Base-by-base conservation (phyloP, 129 eudicot species). In the Flaveria brownii region DNA sequence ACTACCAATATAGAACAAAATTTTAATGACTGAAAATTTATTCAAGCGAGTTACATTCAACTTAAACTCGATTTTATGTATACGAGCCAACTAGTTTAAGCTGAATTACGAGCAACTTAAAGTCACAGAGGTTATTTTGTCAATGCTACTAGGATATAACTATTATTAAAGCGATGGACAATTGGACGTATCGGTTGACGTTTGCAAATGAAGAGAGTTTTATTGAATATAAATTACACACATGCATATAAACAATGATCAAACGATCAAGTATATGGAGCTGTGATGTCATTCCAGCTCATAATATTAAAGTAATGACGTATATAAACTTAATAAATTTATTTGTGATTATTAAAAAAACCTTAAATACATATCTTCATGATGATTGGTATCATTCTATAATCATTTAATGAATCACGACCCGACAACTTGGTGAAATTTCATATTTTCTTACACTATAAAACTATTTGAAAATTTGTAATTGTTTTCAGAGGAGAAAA, bases 191-290 rank as follows among this genome's bases (percentile, higher is more conserved):
- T 22, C 2, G 2, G n/a, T 25, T 0, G 36, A 23, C n/a, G 41
- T 60, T 60, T 60, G 66, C 25, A 60, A 60, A 25, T 12, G 66
- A 25, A 12, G 16, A 12, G 9, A 36, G n/a, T 2, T 60, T 60
- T 60, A 10, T 60, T 60, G 39, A 60, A 60, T 60, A 23, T 22
- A 59, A 18, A 56, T 60, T 11, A 25, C 41, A 60, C 36, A 60
- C 66, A 25, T 60, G 66, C n/a, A 4, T 60, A 60, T 60, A 60
- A 60, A 23, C 9, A 60, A 60, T 60, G 26, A 18, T 60, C 59
- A 52, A 52, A 16, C 22, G 16, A 57, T 20, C 2, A 20, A 20
- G 2, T 22, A n/a, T 57, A 22, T 9, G 2, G 7, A 22, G 65
- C 13, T 22, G 65, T 20, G 33, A 23, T 9, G 16, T 9, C 65